phyloP scores from a whole-genome alignment of 2,329 filamentous ascomycete species.

The Sporothrix pseudoabietina region DNA sequence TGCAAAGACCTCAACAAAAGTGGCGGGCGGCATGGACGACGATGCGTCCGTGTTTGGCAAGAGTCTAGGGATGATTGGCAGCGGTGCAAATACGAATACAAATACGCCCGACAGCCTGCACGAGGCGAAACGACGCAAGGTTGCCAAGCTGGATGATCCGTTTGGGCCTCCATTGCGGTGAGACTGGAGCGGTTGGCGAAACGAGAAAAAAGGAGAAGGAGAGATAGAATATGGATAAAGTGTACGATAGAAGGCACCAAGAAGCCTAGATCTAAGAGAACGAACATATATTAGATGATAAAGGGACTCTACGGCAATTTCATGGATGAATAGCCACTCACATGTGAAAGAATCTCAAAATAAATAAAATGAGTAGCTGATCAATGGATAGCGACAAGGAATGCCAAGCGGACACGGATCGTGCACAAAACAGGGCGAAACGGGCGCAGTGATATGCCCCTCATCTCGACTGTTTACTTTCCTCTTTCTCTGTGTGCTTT shows the following conservation, averaged over 20 bases:
- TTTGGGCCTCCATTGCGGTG: constrained; percentile 49
- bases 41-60: constrained; percentile 32
- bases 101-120: constrained; percentile 24
- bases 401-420: constrained; percentile 3
- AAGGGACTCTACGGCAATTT: neutral
- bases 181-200: neutral
- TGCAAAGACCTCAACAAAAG: constrained; percentile 46
- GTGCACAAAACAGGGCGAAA: neutral
- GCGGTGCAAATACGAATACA: constrained; percentile 37
- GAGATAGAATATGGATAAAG: neutral
- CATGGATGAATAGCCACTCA: neutral
- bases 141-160: constrained; percentile 48
- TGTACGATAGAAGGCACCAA: neutral
- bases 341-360: neutral
- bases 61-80: neutral
- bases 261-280: neutral
- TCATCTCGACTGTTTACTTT: neutral
- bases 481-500: neutral
- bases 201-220: neutral
- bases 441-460: neutral
- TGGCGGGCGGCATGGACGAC: constrained; percentile 42
- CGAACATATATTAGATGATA: neutral
- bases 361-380: neutral
- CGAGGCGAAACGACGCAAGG: constrained; percentile 52
- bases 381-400: neutral